Conservation (phyloP, 768 basidiomycete genomes). For the Russula dissimulans region DNA sequence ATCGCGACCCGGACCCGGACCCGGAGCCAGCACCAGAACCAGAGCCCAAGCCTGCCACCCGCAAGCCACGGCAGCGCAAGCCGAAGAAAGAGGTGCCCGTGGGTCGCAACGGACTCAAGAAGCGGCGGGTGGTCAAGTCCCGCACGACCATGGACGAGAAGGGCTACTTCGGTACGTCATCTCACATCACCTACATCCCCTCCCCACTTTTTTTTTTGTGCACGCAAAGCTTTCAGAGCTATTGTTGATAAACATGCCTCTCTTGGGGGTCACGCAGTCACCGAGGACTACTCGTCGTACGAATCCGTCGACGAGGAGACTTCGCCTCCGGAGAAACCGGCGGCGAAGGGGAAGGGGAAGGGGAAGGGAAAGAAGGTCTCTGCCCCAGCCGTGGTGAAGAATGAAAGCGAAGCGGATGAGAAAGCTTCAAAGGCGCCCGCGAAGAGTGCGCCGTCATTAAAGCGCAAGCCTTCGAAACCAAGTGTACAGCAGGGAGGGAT, state of each 20-base stretch:
- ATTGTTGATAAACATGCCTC: not conserved
- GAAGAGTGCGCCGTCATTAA: not conserved
- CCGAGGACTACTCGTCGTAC: conserved; percentile 72
- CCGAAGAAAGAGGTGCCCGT: conserved; percentile 58
- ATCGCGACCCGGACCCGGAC: conserved; percentile 6
- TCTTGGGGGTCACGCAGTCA: conserved; percentile 34
- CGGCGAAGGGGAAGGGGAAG: conserved; percentile 18
- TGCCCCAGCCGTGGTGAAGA: conserved; percentile 5
- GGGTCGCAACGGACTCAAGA: conserved; percentile 72
- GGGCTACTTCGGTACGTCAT: conserved; percentile 60
- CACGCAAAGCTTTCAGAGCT: not conserved
- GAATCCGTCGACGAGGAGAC: conserved; percentile 67
- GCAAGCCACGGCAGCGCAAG: conserved; percentile 28
- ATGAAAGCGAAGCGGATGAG: not conserved
- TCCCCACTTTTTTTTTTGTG: not conserved
- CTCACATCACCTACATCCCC: not conserved
- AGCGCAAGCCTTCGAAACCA: conserved; percentile 12
- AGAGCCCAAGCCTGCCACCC: conserved; percentile 25
- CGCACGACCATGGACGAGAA: conserved; percentile 47
- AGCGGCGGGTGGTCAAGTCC: conserved; percentile 54
- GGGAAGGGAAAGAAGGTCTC: conserved; percentile 10
- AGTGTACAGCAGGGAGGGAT: conserved; percentile 9
- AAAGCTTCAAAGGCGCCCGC: not conserved
- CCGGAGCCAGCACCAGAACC: conserved; percentile 11
- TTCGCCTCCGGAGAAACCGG: conserved; percentile 21